These are phyloP conservation scores for Heritiera littoralis DNA, from an alignment of 345 rosid species.

Conservation along the genomic window DNA sequence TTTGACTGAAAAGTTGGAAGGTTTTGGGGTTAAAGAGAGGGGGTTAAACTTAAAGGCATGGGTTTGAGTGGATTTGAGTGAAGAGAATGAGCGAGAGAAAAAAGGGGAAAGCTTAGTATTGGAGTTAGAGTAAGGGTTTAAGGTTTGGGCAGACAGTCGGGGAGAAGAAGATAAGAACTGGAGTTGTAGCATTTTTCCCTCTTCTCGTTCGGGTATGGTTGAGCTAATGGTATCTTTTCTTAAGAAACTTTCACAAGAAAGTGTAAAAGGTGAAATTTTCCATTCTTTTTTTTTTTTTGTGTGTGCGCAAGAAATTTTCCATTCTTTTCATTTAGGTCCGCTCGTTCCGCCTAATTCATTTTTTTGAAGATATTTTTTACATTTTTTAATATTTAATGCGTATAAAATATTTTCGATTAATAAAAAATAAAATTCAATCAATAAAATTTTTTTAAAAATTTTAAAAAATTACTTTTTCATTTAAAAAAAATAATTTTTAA, in stretches of 20 bases:
- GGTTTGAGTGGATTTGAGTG: neutral
- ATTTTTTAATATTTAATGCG: too few relatives aligned
- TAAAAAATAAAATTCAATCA: too few relatives aligned
- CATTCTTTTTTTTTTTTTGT: too few relatives aligned
- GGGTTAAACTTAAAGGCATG: constrained; percentile 18
- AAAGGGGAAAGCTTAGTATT: neutral
- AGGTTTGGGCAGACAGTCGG: constrained; percentile 35
- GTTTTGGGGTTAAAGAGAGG: constrained; percentile 26
- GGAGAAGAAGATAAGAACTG: constrained; percentile 29
- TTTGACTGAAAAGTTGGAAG: constrained; percentile 41
- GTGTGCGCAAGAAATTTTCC: neutral
- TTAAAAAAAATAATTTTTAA: too few relatives aligned
- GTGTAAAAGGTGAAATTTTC: neutral
- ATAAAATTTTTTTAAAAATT: too few relatives aligned
- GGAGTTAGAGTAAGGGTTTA: constrained; percentile 22
- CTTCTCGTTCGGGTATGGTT: neutral
- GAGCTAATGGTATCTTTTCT: neutral
- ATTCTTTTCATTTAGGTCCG: neutral
- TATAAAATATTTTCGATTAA: too few relatives aligned
- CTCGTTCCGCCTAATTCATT: too few relatives aligned
- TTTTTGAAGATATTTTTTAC: too few relatives aligned
- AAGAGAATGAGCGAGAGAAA: neutral
- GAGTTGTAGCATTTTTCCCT: constrained; percentile 40
- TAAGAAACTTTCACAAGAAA: neutral
- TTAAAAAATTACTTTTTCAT: too few relatives aligned